phyloP scores from a whole-genome alignment of 225 moss, liverwort and hornwort species.

The Pseudisothecium myosuroides region DNA sequence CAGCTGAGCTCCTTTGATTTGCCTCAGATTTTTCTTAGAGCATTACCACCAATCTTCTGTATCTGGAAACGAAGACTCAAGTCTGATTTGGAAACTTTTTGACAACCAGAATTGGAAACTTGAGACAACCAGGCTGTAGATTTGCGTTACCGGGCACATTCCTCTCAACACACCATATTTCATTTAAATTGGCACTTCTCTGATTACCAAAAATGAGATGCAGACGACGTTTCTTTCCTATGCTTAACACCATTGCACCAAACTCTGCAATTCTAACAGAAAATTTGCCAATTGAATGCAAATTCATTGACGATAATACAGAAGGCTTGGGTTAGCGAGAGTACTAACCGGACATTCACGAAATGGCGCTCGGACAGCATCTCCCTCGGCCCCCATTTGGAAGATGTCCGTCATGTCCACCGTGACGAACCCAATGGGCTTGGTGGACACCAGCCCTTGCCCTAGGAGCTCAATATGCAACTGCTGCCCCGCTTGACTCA shows the following conservation, averaged over 20 bases:
- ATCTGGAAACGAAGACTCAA: background rate
- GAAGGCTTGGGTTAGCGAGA: background rate
- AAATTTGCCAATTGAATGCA: too few species aligned
- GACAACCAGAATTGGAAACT: too few species aligned
- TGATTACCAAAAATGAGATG: background rate
- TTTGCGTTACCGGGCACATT: background rate
- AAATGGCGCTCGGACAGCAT: conserved; percentile 7
- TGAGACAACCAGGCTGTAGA: background rate
- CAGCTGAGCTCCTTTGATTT: background rate
- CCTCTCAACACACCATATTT: background rate
- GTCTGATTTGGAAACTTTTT: background rate
- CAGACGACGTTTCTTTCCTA: background rate
- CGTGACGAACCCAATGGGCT: conserved; percentile 27
- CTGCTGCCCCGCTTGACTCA: background rate
- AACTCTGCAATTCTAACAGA: background rate
- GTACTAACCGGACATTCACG: conserved; percentile 2
- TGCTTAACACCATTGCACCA: background rate
- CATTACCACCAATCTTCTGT: background rate
- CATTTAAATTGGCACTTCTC: background rate
- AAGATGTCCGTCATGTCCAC: conserved; percentile 24
- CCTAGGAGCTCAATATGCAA: conserved; percentile 37
- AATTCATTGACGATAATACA: background rate
- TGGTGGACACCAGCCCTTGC: conserved; percentile 29
- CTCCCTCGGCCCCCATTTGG: background rate
- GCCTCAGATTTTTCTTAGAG: too few species aligned